A percentile compares a stretch with the other conserved stretches of the same genome.
These are phyloP conservation scores for Picea glauca DNA, from an alignment of 75 land plant genomes.

Conservation along the genomic window DNA sequence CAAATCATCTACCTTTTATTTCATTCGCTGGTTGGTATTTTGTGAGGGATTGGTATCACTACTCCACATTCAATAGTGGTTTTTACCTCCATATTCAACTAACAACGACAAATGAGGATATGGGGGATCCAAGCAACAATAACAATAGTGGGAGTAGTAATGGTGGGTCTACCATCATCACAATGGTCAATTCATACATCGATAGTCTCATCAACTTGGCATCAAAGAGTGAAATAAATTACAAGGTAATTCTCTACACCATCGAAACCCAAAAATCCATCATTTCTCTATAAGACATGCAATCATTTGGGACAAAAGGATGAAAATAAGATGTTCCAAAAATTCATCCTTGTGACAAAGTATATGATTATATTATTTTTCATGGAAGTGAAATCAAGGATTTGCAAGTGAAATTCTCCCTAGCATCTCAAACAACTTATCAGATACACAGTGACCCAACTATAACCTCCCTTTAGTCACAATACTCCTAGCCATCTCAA, in stretches of 20 bases:
- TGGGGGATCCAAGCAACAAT: no score
- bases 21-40: no score
- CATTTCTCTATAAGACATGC: conserved; percentile 45
- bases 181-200: conserved; percentile 13
- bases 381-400: conserved; percentile 90
- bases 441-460: conserved; percentile 77
- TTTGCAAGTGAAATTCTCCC: conserved; percentile 87
- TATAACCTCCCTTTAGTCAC: conserved; percentile 62
- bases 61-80: no score
- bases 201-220: conserved; percentile 59
- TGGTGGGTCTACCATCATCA: no score
- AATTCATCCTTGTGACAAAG: conserved; percentile 70
- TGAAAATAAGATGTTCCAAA: conserved; percentile 81
- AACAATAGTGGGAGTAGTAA: no score
- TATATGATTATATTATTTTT: conserved; percentile 83
- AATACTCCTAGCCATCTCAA: conserved; percentile 38
- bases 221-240: conserved; percentile 57
- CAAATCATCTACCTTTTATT: no score
- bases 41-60: no score
- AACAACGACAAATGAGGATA: no score
- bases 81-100: no score
- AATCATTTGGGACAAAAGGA: conserved; percentile 84
- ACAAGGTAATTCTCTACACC: conserved; percentile 56
- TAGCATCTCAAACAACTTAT: conserved; percentile 43
- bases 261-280: conserved; percentile 54